Percentiles rank a stretch among this genome's conserved stretches.
Conservation (phyloP, 2,329 filamentous ascomycete species). For the Magnaporthiopsis rhizophila region DNA sequence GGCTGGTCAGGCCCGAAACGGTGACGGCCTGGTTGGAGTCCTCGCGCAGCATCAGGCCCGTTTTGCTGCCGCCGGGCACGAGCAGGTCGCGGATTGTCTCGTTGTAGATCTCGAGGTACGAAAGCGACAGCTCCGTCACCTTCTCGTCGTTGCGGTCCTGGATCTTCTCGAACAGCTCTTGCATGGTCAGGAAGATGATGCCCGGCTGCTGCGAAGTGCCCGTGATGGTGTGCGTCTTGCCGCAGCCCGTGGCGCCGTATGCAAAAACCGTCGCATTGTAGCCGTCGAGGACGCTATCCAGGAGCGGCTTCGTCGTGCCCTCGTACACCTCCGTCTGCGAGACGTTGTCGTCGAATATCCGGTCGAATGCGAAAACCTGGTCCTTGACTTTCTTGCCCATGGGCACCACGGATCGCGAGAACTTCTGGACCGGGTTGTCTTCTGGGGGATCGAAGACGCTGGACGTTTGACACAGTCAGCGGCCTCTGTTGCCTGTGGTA, state of each 20-base stretch:
- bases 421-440: slow-evolving; percentile 83
- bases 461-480: slow-evolving; percentile 8
- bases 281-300: slow-evolving; percentile 91
- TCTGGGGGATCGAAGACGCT: slow-evolving; percentile 97
- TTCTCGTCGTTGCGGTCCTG: slow-evolving; percentile 80
- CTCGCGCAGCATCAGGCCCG: slow-evolving; percentile 84
- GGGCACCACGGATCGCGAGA: slow-evolving; percentile 72
- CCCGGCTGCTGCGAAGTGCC: slow-evolving; percentile 88
- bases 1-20: slow-evolving; percentile 82
- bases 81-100: slow-evolving; percentile 95
- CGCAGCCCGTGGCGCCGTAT: slow-evolving; percentile 94
- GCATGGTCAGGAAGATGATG: slow-evolving; percentile 98
- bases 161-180: slow-evolving; percentile 96
- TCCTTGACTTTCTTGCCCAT: slow-evolving; percentile 92
- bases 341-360: slow-evolving; percentile 93
- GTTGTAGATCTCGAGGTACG: slow-evolving; percentile 98
- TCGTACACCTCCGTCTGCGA: slow-evolving; percentile 93
- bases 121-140: slow-evolving; percentile 80
- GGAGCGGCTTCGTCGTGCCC: slow-evolving; percentile 76
- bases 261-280: slow-evolving; percentile 99
- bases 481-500: not conserved
- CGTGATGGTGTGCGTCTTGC: slow-evolving; percentile 96
- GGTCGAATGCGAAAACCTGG: slow-evolving; percentile 93
- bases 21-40: slow-evolving; percentile 91
- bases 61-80: slow-evolving; percentile 74